Evolutionary conservation across 2,329 filamentous ascomycete genomes (phyloP).

Genomic region (Aureobasidium sp.): DNA sequence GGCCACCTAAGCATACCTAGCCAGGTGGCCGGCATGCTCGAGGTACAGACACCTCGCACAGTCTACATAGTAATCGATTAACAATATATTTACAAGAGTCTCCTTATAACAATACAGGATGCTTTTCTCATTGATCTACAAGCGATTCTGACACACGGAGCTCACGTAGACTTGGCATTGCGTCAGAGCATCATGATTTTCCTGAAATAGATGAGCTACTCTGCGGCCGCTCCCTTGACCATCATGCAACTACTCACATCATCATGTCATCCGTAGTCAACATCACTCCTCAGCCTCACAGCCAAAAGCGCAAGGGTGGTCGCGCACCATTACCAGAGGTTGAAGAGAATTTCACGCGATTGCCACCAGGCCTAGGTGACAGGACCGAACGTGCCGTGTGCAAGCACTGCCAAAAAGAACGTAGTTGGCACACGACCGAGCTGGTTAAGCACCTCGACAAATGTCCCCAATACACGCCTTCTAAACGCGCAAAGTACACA

Average conservation of each 20-base stretch:
- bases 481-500: constrained; percentile 8
- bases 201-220: constrained; percentile 8
- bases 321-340: constrained; percentile 8
- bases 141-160: background rate
- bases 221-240: background rate
- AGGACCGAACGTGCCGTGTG: constrained; percentile 11
- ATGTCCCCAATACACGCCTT: constrained; percentile 5
- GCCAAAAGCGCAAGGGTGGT: constrained; percentile 5
- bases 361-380: constrained; percentile 4
- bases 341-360: constrained; percentile 10
- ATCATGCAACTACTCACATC: constrained; percentile 8
- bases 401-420: constrained; percentile 9
- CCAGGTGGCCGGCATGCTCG: background rate
- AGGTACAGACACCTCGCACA: background rate
- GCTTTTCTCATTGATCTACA: too few relatives aligned
- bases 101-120: too few relatives aligned
- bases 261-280: background rate
- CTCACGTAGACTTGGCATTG: background rate
- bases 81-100: too few relatives aligned
- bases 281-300: background rate
- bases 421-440: constrained; percentile 12
- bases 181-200: constrained; percentile 13
- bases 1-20: background rate
- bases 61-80: too few relatives aligned
- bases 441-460: constrained; percentile 14